A percentile compares a stretch with the other conserved stretches of the same genome.
These are phyloP conservation scores for Pseudogymnoascus sp. DNA, from an alignment of 2,329 filamentous ascomycete genomes.

Conservation along the genomic window DNA sequence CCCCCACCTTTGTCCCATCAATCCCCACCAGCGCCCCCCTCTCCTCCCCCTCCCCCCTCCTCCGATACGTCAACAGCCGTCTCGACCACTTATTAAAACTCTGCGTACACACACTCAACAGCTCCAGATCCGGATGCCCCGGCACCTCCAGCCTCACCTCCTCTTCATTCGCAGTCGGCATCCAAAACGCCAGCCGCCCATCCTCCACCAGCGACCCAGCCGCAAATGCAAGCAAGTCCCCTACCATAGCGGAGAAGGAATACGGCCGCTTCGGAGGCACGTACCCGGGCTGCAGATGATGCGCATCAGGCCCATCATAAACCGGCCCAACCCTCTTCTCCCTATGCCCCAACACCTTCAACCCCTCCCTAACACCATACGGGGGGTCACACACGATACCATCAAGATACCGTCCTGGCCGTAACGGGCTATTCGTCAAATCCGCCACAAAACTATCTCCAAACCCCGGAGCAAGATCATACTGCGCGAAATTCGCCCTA, in stretches of 20 bases:
- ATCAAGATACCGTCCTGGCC: constrained; percentile 57
- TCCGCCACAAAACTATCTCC: constrained; percentile 80
- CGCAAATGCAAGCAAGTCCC: constrained; percentile 82
- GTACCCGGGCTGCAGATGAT: constrained; percentile 60
- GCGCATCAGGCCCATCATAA: constrained; percentile 59
- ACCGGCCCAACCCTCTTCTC: constrained; percentile 54
- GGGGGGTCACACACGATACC: constrained; percentile 93
- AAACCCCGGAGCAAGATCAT: constrained; percentile 57
- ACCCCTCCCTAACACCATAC: constrained; percentile 86
- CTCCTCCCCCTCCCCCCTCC: constrained; percentile 50
- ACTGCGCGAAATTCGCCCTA: constrained; percentile 73
- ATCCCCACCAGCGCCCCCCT: constrained; percentile 56
- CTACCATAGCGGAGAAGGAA: constrained; percentile 81
- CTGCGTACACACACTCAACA: constrained; percentile 73
- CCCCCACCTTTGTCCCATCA: constrained; percentile 64
- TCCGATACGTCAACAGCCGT: constrained; percentile 76
- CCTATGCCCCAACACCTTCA: constrained; percentile 75
- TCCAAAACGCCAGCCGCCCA: constrained; percentile 88
- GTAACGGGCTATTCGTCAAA: constrained; percentile 76
- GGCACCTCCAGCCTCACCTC: constrained; percentile 71
- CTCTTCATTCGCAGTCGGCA: constrained; percentile 82
- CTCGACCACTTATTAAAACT: constrained; percentile 90
- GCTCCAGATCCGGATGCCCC: constrained; percentile 63
- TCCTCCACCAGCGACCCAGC: constrained; percentile 66
- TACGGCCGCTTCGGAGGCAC: constrained; percentile 88